These are phyloP conservation scores for Hymenoscyphus linearis DNA, from an alignment of 2,329 filamentous ascomycete species.

Conservation along the genomic window DNA sequence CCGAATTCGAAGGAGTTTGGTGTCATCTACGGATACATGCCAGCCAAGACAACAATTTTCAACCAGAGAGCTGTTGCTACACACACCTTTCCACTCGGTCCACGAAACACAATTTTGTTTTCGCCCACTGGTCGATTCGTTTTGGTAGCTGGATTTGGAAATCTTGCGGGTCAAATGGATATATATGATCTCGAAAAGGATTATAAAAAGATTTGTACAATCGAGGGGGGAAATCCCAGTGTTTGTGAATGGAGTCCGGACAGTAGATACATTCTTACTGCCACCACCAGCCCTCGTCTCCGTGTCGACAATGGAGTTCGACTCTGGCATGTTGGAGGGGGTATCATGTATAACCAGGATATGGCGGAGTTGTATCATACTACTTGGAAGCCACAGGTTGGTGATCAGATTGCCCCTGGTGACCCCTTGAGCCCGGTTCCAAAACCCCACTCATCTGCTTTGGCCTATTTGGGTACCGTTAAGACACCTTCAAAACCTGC, in stretches of 20 bases:
- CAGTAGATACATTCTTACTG: conserved; percentile 90
- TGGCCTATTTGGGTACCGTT: conserved; percentile 74
- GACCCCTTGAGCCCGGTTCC: conserved; percentile 73
- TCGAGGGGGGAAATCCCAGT: conserved; percentile 92
- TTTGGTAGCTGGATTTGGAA: conserved; percentile 92
- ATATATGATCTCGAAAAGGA: conserved; percentile 95
- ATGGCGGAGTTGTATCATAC: conserved; percentile 93
- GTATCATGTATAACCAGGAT: conserved; percentile 91
- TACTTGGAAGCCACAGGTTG: conserved; percentile 73
- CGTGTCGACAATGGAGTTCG: conserved; percentile 96
- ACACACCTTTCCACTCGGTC: conserved; percentile 79
- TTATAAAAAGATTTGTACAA: conserved; percentile 85
- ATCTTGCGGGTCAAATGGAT: conserved; percentile 95
- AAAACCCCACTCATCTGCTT: conserved; percentile 73
- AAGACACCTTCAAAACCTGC: conserved; percentile 96
- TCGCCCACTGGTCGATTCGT: conserved; percentile 91
- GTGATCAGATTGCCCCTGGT: conserved; percentile 51
- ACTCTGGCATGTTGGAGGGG: conserved; percentile 86
- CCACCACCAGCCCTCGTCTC: conserved; percentile 92
- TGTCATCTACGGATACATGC: conserved; percentile 97
- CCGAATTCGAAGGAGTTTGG: conserved; percentile 97
- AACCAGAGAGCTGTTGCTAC: conserved; percentile 78
- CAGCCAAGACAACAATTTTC: conserved; percentile 98
- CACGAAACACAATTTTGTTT: conserved; percentile 92
- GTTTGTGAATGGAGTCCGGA: conserved; percentile 98